phyloP scores from a whole-genome alignment of 2,329 filamentous ascomycete species.

The Cladophialophora immunda region DNA sequence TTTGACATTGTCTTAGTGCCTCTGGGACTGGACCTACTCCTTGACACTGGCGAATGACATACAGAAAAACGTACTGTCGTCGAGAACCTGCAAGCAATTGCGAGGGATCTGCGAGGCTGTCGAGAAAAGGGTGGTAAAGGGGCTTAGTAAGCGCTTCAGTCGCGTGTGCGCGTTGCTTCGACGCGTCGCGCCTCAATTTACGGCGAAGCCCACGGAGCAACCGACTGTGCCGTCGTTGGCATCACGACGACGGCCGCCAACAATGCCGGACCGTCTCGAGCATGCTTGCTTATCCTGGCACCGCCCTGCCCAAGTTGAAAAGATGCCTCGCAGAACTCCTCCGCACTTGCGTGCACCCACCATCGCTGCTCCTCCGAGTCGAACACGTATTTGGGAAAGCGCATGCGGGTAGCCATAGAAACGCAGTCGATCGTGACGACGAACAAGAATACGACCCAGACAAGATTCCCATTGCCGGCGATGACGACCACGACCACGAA shows the following conservation, averaged over 20 bases:
- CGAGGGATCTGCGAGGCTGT: neutral
- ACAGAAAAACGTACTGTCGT: neutral
- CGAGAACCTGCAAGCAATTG: neutral
- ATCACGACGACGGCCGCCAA: neutral
- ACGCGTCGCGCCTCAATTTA: slow-evolving; percentile 14
- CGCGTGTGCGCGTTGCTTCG: slow-evolving; percentile 1
- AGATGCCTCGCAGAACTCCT: slow-evolving; percentile 45
- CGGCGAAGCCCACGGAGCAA: neutral
- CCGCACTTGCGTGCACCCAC: slow-evolving; percentile 43
- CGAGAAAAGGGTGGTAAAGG: neutral
- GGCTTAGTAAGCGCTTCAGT: neutral
- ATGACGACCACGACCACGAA: slow-evolving; percentile 10
- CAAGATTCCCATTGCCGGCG: slow-evolving; percentile 12
- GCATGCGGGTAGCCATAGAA: slow-evolving; percentile 27
- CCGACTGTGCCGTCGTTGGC: neutral
- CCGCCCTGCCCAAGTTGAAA: slow-evolving; percentile 20
- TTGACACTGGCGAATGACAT: neutral
- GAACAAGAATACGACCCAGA: slow-evolving; percentile 2
- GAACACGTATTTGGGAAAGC: slow-evolving; percentile 39
- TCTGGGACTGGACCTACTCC: neutral
- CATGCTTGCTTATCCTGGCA: slow-evolving; percentile 27
- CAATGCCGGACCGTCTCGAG: slow-evolving; percentile 20
- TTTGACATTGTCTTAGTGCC: neutral
- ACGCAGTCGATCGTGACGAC: slow-evolving; percentile 9
- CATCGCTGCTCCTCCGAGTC: slow-evolving; percentile 41